phyloP scores from a whole-genome alignment of 257 asterid species.

The Leptodermis oblonga region DNA sequence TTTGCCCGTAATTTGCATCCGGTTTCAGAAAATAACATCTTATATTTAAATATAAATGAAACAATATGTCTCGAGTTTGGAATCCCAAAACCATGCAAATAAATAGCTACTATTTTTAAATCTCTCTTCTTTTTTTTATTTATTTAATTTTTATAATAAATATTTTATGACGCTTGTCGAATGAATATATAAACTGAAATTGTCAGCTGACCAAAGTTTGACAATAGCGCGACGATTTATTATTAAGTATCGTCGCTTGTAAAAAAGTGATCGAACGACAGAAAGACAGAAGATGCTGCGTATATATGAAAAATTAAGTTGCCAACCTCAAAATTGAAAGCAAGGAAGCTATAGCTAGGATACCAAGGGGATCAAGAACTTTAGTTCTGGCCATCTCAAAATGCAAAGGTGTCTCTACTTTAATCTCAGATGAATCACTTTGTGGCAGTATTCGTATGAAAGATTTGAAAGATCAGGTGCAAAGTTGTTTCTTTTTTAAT shows the following conservation, averaged over 20 bases:
- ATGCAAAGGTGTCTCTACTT: not conserved
- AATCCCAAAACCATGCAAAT: conserved; percentile 5
- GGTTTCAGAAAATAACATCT: too few relatives aligned
- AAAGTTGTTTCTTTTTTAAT: conserved; percentile 6
- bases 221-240: too few relatives aligned
- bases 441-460: not conserved
- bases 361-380: not conserved
- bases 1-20: not conserved
- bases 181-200: too few relatives aligned
- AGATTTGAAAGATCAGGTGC: conserved; percentile 19
- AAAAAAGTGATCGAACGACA: too few relatives aligned
- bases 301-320: not conserved
- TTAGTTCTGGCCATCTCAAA: not conserved
- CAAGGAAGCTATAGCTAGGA: too few relatives aligned
- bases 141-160: too few relatives aligned
- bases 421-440: conserved; percentile 7
- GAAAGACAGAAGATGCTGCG: too few relatives aligned
- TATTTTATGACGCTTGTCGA: too few relatives aligned
- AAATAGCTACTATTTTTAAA: not conserved
- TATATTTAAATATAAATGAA: too few relatives aligned
- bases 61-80: conserved; percentile 6
- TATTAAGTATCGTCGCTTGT: too few relatives aligned
- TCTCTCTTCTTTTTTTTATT: not conserved
- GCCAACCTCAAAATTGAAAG: not conserved
- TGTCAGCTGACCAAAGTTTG: too few relatives aligned